A percentile compares a stretch with the other conserved stretches of the same genome.
Evolutionary conservation across 768 basidiomycete species (phyloP).

Genomic region (Lactarius hengduanensis): DNA sequence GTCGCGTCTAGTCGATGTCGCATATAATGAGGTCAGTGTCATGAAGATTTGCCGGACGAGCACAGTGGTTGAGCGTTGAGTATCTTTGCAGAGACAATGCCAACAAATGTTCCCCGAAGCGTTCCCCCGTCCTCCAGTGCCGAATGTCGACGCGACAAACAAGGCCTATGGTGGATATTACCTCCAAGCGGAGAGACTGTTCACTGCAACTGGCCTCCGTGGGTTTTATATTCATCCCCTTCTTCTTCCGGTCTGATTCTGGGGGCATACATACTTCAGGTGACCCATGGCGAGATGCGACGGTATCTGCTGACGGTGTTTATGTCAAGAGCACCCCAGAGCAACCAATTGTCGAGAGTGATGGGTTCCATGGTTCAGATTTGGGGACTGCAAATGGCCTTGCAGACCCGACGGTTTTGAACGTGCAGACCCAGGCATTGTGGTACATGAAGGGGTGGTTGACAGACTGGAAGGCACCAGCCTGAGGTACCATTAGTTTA

Average conservation of each 20-base stretch:
- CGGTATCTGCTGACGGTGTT: slow-evolving; percentile 29
- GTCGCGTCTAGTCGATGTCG: slow-evolving; percentile 10
- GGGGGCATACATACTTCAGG: neutral
- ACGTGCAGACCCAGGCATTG: slow-evolving; percentile 2
- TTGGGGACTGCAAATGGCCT: slow-evolving; percentile 16
- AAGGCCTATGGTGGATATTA: slow-evolving; percentile 30
- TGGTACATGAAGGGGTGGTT: too few species aligned
- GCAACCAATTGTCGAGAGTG: slow-evolving; percentile 30
- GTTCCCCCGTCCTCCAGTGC: too few species aligned
- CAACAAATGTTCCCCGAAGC: neutral
- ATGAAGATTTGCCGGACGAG: neutral
- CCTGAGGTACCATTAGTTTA: too few species aligned
- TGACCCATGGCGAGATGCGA: slow-evolving; percentile 7
- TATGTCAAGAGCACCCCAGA: slow-evolving; percentile 19
- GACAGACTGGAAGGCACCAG: too few species aligned
- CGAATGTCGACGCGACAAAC: slow-evolving; percentile 8
- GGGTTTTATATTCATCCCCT: slow-evolving; percentile 1
- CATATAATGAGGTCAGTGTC: neutral
- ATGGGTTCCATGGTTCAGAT: slow-evolving; percentile 33
- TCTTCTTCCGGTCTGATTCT: neutral
- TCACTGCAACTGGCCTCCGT: slow-evolving; percentile 30
- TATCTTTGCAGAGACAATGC: neutral
- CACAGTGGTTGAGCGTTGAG: neutral
- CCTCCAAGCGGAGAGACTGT: slow-evolving; percentile 30
- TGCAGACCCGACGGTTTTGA: slow-evolving; percentile 6